Evolutionary conservation across 2,329 filamentous ascomycete species (phyloP).

Genomic region (Penicillium hordei): DNA sequence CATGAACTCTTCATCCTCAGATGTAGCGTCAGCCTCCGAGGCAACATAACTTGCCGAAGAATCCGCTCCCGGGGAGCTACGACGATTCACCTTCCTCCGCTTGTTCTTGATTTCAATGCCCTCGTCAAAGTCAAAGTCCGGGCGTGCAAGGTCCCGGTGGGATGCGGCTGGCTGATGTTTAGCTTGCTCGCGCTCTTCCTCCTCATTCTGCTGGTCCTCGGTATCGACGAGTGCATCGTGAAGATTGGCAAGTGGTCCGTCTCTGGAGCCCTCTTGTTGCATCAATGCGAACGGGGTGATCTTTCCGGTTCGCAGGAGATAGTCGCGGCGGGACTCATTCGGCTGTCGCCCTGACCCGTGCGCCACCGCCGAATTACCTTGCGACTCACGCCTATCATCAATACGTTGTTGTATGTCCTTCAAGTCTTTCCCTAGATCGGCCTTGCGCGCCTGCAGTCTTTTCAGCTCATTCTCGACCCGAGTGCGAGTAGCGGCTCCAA

Average conservation of each 20-base stretch:
- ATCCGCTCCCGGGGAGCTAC: constrained; percentile 23
- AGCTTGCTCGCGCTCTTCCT: constrained; percentile 48
- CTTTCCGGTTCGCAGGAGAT: constrained; percentile 90
- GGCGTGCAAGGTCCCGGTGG: constrained; percentile 70
- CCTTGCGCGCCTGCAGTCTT: constrained; percentile 64
- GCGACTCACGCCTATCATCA: constrained; percentile 65
- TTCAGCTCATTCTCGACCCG: constrained; percentile 58
- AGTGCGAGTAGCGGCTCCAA: constrained; percentile 51
- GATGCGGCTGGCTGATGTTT: constrained; percentile 53
- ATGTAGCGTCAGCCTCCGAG: constrained; percentile 30
- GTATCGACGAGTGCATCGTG: constrained; percentile 78
- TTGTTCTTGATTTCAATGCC: constrained; percentile 26
- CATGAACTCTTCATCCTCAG: constrained; percentile 40
- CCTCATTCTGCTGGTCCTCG: constrained; percentile 65
- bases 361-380: constrained; percentile 46
- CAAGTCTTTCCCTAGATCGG: constrained; percentile 68
- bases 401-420: constrained; percentile 80
- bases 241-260: constrained; percentile 66
- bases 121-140: constrained; percentile 64
- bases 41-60: constrained; percentile 38
- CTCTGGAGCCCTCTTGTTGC: constrained; percentile 58
- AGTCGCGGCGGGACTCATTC: constrained; percentile 82
- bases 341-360: constrained; percentile 59
- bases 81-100: constrained; percentile 34
- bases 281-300: constrained; percentile 93